Base-by-base conservation (phyloP, 306 rosid genomes). In the Prosopis cineraria region DNA sequence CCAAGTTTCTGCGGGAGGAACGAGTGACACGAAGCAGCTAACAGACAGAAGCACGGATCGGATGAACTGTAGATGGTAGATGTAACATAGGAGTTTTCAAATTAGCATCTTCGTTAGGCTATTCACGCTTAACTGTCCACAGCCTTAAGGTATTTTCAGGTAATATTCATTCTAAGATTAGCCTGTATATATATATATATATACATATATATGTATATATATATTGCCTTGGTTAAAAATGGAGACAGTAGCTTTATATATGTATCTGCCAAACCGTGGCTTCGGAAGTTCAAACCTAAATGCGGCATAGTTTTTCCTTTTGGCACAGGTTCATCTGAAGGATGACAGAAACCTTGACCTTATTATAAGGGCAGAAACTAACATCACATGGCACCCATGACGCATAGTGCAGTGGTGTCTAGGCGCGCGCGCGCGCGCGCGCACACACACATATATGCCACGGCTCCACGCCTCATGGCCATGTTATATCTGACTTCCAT, bases 1-100 rank as follows among this genome's bases (percentile, higher is more conserved):
- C 83, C 13, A 93, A 93, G 93, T 85, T 87, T 77, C 92, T 79
- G 59, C 86, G 85, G 73, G 90, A 83, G 74, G 92, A 88, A 87
- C 70, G 94, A 81, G 76, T 87, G 77, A 87, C 89, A 79, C 89
- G 81, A 86, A 77, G 1, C 47, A 69, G 45, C 71, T 50, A 67
- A 73, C 43, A 58, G 2, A 56, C 52, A 47, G 16, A 1, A 8
- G 4, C 13, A 53, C 5, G 3, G 0, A 24, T 10, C 13, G 4
- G 31, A 56, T 56, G 64, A 25, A 56, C 25, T 84, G 53, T 70
- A 29, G 2, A 31, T 4, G 27, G 5, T 37, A 37, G 16, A 43
- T 19, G 13, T 37, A 63, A 13, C 47, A 6, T 52, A 78, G 78
- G 74, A 45, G 65, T 70, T 81, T 56, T 70, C 79, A 74, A 13